Percentiles rank a stretch among this genome's conserved stretches.
These are phyloP conservation scores for Guadua angustifolia DNA, from an alignment of 176 grass and related monocot species.

Conservation along the genomic window DNA sequence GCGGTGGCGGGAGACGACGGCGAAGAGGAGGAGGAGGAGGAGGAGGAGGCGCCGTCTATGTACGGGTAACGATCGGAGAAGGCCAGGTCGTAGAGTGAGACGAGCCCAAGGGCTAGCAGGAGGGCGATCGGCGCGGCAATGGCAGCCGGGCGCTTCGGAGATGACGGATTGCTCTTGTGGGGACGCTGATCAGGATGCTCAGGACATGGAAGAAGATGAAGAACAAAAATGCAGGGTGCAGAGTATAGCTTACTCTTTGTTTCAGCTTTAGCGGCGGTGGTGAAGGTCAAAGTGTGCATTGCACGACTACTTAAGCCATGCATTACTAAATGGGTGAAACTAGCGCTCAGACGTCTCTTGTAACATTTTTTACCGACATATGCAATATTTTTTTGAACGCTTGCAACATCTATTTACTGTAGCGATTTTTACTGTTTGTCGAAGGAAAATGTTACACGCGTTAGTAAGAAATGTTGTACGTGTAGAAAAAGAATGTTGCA, in stretches of 20 bases:
- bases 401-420: too few relatives aligned
- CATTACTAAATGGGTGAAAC: neutral
- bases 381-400: too few relatives aligned
- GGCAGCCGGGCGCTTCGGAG: slow-evolving; percentile 13
- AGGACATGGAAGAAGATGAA: neutral
- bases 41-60: neutral
- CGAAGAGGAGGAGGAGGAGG: neutral
- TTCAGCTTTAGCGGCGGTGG: neutral
- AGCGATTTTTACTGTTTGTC: too few relatives aligned
- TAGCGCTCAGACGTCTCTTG: too few relatives aligned
- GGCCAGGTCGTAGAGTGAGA: slow-evolving; percentile 40
- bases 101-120: slow-evolving; percentile 30
- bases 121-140: slow-evolving; percentile 31
- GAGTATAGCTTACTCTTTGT: neutral
- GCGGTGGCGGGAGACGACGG: neutral
- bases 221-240: neutral
- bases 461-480: too few relatives aligned
- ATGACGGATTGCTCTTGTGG: neutral
- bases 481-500: too few relatives aligned
- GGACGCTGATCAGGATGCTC: neutral
- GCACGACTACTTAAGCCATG: slow-evolving; percentile 16
- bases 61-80: neutral
- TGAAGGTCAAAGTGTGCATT: slow-evolving; percentile 44
- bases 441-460: too few relatives aligned
- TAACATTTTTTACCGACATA: too few relatives aligned